Conservation (phyloP, 2,329 filamentous ascomycete species). For the Aspergillus jensenii region DNA sequence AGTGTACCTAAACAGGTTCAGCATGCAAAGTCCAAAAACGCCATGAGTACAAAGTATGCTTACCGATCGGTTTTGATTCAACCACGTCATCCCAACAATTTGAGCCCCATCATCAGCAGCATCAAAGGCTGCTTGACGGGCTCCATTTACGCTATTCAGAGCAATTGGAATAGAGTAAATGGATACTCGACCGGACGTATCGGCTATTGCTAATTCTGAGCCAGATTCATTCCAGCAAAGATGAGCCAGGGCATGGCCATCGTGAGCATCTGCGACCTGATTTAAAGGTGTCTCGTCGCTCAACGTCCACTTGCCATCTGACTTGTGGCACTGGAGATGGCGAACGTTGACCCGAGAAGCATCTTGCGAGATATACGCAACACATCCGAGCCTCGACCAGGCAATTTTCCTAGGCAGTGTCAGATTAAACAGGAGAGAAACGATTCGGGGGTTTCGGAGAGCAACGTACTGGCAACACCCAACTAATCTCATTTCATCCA, state of each 20-base stretch:
- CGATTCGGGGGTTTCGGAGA: not conserved
- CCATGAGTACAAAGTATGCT: conserved; percentile 7
- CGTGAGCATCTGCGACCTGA: conserved; percentile 61
- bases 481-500: conserved; percentile 73
- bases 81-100: conserved; percentile 84
- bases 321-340: conserved; percentile 67
- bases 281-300: conserved; percentile 67
- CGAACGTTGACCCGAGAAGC: conserved; percentile 70
- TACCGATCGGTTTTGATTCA: conserved; percentile 59
- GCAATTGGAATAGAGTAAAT: conserved; percentile 71
- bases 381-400: conserved; percentile 85
- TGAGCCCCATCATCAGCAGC: conserved; percentile 71
- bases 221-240: conserved; percentile 77
- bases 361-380: conserved; percentile 76
- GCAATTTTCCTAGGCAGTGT: conserved; percentile 64
- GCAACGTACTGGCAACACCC: conserved; percentile 77
- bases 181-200: conserved; percentile 73
- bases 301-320: conserved; percentile 72
- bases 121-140: conserved; percentile 65
- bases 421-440: conserved; percentile 8
- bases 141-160: conserved; percentile 68
- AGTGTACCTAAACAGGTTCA: conserved; percentile 34
- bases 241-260: conserved; percentile 70
- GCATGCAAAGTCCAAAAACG: not conserved
- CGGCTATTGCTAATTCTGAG: conserved; percentile 79